Evolutionary conservation across 2,329 filamentous ascomycete species (phyloP).

Genomic region (Blastomyces silverae): DNA sequence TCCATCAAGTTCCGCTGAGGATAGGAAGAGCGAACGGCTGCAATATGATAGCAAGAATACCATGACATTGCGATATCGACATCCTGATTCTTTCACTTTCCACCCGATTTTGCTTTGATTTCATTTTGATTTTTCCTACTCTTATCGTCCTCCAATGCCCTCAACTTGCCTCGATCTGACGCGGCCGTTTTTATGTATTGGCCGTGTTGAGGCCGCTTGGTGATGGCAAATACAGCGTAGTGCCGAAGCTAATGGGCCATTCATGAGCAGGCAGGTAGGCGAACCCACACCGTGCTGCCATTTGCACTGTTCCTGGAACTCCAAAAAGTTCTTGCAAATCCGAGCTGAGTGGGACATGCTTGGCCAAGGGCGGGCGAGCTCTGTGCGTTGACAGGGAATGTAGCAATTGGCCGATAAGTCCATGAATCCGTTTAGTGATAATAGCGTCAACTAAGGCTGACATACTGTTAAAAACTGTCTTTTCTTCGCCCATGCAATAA

Average conservation of each 20-base stretch:
- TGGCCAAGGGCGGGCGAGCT: neutral
- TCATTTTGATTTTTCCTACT: neutral
- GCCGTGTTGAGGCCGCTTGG: neutral
- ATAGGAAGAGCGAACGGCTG: neutral
- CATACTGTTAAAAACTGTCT: neutral
- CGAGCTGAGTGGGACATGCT: neutral
- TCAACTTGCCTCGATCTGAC: neutral
- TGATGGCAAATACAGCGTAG: neutral
- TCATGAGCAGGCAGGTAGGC: neutral
- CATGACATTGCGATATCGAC: neutral
- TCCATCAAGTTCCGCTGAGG: neutral
- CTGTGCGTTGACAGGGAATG: neutral
- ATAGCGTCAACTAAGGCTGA: neutral
- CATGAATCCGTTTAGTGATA: neutral
- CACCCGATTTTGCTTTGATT: neutral
- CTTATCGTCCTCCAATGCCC: neutral
- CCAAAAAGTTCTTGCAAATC: neutral
- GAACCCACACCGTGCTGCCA: neutral
- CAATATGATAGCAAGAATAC: neutral
- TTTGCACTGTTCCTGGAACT: conserved; percentile 1
- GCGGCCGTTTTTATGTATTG: neutral
- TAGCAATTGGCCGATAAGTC: neutral
- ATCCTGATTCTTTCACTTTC: neutral
- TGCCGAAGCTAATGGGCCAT: neutral
- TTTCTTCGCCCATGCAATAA: neutral